phyloP scores from a whole-genome alignment of 192 early-diverging fungal genomes.

The Chytriomyces sp. region DNA sequence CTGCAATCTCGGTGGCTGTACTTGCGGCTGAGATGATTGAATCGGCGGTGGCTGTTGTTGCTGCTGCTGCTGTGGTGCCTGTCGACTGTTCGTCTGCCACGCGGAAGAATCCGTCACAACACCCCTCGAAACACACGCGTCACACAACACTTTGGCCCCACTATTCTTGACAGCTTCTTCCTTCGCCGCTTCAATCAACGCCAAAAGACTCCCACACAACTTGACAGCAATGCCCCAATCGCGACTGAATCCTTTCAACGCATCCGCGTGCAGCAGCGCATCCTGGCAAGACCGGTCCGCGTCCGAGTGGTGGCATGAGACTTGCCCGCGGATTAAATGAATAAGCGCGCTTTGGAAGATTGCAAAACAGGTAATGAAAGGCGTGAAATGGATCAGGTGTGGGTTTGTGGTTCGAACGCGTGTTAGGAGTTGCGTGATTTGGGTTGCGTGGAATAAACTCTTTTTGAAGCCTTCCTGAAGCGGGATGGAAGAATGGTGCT shows the following conservation, averaged over 20 bases:
- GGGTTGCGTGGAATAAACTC: background rate
- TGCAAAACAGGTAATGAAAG: slow-evolving; percentile 3
- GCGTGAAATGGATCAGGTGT: background rate
- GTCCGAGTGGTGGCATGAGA: background rate
- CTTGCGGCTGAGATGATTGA: no score
- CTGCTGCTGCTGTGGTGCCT: background rate
- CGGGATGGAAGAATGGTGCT: slow-evolving; percentile 11
- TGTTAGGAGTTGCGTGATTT: slow-evolving; percentile 2
- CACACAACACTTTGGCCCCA: background rate
- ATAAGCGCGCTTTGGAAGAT: slow-evolving; percentile 22
- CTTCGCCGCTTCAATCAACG: slow-evolving; percentile 5
- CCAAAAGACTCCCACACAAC: slow-evolving; percentile 10
- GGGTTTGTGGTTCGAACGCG: slow-evolving; percentile 1
- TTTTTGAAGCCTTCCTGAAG: background rate
- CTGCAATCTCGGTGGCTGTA: background rate
- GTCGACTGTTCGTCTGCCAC: no score
- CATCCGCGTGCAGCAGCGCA: slow-evolving; percentile 5
- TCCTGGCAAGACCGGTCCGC: background rate
- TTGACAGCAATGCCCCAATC: slow-evolving; percentile 14
- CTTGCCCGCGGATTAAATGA: slow-evolving; percentile 15
- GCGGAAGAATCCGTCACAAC: no score
- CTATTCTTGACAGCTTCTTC: background rate
- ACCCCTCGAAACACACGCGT: background rate
- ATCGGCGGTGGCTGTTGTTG: background rate
- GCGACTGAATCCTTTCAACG: slow-evolving; percentile 7